These are phyloP conservation scores for Saccharomyces mikatae DNA, from an alignment of 805 yeast genomes.

Conservation along the genomic window DNA sequence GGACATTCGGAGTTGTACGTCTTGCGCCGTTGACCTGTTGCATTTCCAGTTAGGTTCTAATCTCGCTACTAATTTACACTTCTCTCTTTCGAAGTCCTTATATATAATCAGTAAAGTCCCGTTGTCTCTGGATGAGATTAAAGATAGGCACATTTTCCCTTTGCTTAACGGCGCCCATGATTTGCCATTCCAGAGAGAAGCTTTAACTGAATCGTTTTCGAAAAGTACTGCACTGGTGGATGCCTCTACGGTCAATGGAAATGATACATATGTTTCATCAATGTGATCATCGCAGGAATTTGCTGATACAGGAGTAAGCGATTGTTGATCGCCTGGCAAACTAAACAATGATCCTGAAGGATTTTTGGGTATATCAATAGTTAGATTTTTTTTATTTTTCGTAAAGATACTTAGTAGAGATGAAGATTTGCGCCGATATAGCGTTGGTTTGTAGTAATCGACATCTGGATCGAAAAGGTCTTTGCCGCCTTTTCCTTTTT, in stretches of 20 bases:
- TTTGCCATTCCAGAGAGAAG: constrained; percentile 21
- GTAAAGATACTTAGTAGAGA: constrained; percentile 25
- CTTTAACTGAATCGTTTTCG: constrained; percentile 10
- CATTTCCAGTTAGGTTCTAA: constrained; percentile 18
- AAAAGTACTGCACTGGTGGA: constrained; percentile 7
- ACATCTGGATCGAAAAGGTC: constrained; percentile 13
- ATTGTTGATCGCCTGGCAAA: neutral
- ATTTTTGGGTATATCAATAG: constrained; percentile 7
- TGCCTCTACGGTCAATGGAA: constrained; percentile 10
- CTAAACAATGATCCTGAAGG: neutral
- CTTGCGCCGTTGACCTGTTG: constrained; percentile 26
- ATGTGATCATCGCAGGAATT: neutral
- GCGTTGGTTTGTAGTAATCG: constrained; percentile 15
- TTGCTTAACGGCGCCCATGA: constrained; percentile 18
- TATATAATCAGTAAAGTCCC: constrained; percentile 9
- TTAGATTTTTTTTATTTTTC: constrained; percentile 12
- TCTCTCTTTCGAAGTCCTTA: constrained; percentile 4
- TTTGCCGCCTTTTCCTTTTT: neutral
- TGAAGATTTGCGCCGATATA: constrained; percentile 16
- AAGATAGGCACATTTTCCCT: constrained; percentile 2
- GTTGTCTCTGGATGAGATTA: constrained; percentile 2
- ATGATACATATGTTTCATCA: neutral
- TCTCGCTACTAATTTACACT: constrained; percentile 11
- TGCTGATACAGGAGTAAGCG: neutral
- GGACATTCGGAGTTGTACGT: constrained; percentile 23